Evolutionary conservation across 495 filamentous ascomycete genomes (phyloP).

Genomic region (Lichina pygmaea): DNA sequence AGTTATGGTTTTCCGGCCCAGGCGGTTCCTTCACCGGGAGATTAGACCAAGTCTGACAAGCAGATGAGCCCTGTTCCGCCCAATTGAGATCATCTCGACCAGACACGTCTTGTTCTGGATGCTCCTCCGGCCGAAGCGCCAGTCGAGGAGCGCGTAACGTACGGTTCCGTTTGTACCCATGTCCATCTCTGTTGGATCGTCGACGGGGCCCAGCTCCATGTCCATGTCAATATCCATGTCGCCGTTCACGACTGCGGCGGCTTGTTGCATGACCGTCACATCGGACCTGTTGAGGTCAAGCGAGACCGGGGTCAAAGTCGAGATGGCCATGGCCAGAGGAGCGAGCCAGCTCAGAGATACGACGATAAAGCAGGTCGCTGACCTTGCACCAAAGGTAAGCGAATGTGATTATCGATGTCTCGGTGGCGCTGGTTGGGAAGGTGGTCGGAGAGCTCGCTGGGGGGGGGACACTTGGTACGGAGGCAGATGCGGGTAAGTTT

Average conservation of each 20-base stretch:
- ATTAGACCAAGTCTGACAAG: no score
- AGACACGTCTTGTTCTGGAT: no score
- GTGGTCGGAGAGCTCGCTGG: no score
- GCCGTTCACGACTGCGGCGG: not conserved
- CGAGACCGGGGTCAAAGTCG: not conserved
- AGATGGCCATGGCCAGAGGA: not conserved
- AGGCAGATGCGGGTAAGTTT: no score
- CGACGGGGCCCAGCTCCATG: constrained; percentile 29
- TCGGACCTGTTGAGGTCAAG: not conserved
- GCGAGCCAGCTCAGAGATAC: not conserved
- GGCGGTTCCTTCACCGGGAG: no score
- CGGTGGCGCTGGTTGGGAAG: no score
- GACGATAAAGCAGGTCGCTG: not conserved
- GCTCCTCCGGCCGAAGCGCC: not conserved
- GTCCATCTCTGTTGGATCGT: constrained; percentile 19
- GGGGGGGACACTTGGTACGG: no score
- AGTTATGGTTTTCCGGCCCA: no score
- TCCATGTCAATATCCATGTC: constrained; percentile 61
- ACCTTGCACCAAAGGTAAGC: no score
- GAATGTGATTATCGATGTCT: no score
- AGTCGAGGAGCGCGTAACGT: constrained; percentile 4
- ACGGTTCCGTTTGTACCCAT: constrained; percentile 16
- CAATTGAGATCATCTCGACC: no score
- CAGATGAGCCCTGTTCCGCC: no score
- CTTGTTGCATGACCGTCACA: not conserved